Conservation (phyloP, 495 filamentous ascomycete genomes). For the Pseudoneurospora amorphoporcata region DNA sequence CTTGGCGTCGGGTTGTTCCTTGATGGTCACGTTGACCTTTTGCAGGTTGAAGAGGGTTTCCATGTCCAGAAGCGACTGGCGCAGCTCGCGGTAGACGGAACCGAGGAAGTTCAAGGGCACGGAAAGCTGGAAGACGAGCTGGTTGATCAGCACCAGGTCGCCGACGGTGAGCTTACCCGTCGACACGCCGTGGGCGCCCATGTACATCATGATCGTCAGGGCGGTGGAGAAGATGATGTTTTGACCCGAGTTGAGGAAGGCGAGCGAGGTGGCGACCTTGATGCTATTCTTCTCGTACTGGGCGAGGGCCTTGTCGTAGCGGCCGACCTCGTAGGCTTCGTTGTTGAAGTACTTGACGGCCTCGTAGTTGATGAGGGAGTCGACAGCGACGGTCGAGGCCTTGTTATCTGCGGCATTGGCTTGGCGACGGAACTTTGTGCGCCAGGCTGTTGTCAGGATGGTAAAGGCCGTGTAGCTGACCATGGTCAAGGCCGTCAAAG, state of each 20-base stretch:
- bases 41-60: slow-evolving; percentile 98
- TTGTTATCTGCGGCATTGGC: slow-evolving; percentile 95
- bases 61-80: slow-evolving; percentile 94
- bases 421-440: slow-evolving; percentile 89
- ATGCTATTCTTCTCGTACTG: slow-evolving; percentile 89
- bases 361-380: slow-evolving; percentile 96
- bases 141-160: slow-evolving; percentile 96
- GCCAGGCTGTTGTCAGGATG: slow-evolving; percentile 89
- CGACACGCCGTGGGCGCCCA: slow-evolving; percentile 81
- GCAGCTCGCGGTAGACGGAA: slow-evolving; percentile 87
- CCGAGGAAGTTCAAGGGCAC: slow-evolving; percentile 94
- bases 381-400: slow-evolving; percentile 89
- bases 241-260: slow-evolving; percentile 94
- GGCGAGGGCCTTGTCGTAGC: slow-evolving; percentile 80
- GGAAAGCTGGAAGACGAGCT: slow-evolving; percentile 95
- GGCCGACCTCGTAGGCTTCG: slow-evolving; percentile 81
- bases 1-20: slow-evolving; percentile 62
- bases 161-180: slow-evolving; percentile 78
- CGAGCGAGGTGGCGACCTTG: slow-evolving; percentile 87
- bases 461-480: slow-evolving; percentile 88
- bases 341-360: slow-evolving; percentile 99
- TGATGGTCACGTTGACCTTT: slow-evolving; percentile 86
- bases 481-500: slow-evolving; percentile 87
- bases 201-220: slow-evolving; percentile 96
- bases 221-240: slow-evolving; percentile 95